A percentile compares a stretch with the other conserved stretches of the same genome.
phyloP scores from a whole-genome alignment of 495 filamentous ascomycete genomes.

The Podospora fimiseda region DNA sequence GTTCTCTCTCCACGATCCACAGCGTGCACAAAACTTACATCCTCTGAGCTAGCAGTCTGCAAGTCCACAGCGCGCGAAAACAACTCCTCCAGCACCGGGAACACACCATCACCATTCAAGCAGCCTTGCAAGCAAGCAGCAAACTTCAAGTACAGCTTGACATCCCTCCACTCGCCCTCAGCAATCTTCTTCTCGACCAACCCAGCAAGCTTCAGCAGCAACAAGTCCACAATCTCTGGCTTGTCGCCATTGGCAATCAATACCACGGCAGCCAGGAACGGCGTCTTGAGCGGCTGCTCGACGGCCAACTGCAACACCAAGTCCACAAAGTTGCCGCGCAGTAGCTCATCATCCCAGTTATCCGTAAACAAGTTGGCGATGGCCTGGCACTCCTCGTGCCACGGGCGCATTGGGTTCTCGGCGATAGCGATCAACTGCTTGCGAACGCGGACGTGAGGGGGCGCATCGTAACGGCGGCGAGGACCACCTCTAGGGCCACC shows the following conservation, averaged over 20 bases:
- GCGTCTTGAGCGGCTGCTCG: conserved; percentile 95
- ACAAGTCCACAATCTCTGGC: conserved; percentile 60
- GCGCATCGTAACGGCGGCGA: conserved; percentile 73
- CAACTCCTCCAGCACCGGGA: conserved; percentile 74
- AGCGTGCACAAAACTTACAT: conserved; percentile 64
- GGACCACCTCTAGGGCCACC: conserved; percentile 66
- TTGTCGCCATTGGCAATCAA: conserved; percentile 69
- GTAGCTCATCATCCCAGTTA: conserved; percentile 68
- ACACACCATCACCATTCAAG: conserved; percentile 80
- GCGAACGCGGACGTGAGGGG: conserved; percentile 65
- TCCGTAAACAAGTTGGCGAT: conserved; percentile 73
- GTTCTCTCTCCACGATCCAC: neutral
- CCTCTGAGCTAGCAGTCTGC: conserved; percentile 83
- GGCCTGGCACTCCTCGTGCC: conserved; percentile 70
- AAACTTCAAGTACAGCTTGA: conserved; percentile 86
- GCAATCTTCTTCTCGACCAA: conserved; percentile 56
- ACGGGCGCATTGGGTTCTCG: conserved; percentile 73
- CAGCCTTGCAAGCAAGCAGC: conserved; percentile 73
- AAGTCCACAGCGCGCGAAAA: conserved; percentile 79
- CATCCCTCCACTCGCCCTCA: conserved; percentile 75
- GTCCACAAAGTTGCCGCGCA: conserved; percentile 62
- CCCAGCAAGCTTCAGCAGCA: conserved; percentile 54
- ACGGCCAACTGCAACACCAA: conserved; percentile 66
- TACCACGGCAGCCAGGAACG: conserved; percentile 77
- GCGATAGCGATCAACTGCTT: conserved; percentile 77